A percentile compares a stretch with the other conserved stretches of the same genome.
Evolutionary conservation across 2,329 filamentous ascomycete species (phyloP).

Genomic region (Fusarium chuoi): DNA sequence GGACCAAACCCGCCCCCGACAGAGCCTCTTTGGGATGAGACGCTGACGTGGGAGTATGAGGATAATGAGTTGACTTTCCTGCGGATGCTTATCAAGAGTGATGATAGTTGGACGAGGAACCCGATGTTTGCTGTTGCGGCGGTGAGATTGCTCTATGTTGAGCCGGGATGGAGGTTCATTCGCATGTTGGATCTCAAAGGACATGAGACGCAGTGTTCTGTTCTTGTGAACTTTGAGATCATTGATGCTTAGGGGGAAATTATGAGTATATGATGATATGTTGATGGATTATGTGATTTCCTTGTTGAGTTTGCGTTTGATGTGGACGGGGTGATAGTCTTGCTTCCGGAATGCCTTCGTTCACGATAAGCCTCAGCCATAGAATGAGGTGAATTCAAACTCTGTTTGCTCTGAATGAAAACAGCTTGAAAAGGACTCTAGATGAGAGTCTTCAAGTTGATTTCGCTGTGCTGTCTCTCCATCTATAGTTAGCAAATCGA

Average conservation of each 20-base stretch:
- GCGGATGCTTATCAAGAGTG: slow-evolving; percentile 73
- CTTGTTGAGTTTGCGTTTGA: background rate
- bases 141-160: slow-evolving; percentile 67
- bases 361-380: background rate
- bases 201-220: slow-evolving; percentile 68
- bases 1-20: slow-evolving; percentile 67
- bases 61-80: slow-evolving; percentile 74
- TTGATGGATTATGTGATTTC: background rate
- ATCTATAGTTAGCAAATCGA: background rate
- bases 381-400: background rate
- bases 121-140: slow-evolving; percentile 70
- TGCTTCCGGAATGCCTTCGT: background rate
- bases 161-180: slow-evolving; percentile 70
- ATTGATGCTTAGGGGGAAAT: slow-evolving; percentile 48
- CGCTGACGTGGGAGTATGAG: slow-evolving; percentile 74
- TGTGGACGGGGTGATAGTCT: background rate
- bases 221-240: slow-evolving; percentile 71
- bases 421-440: background rate
- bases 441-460: fast-evolving
- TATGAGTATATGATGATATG: slow-evolving; percentile 15
- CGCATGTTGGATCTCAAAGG: slow-evolving; percentile 73
- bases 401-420: background rate
- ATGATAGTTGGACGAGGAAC: slow-evolving; percentile 70
- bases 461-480: background rate
- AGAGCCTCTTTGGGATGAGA: slow-evolving; percentile 74